Base-by-base conservation (phyloP, 768 basidiomycete genomes). In the Fistulinella prunicolor region DNA sequence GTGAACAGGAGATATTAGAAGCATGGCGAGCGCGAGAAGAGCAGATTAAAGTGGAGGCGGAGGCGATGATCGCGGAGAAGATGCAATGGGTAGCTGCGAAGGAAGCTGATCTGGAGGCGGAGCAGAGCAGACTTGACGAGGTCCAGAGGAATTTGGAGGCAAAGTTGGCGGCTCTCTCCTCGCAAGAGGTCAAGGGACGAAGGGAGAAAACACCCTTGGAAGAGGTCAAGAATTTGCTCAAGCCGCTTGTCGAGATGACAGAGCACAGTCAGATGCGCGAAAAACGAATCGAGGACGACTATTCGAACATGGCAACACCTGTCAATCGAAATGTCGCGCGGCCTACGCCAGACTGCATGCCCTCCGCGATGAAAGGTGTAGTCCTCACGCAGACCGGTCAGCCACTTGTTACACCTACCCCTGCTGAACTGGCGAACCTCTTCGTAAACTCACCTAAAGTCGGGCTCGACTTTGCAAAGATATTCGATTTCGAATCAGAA, bases 381-480 rank as follows among this genome's bases (percentile, higher is more conserved):
- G 75, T 93, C 24, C 73, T 91, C 30, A 90, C 90, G 0, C 72
- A 83, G 8, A 90, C 90, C 0, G 89, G 90, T 8, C 82, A 90
- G 60, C 71, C 76, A 2, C 71, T 92, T 7, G 73, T 79, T 3
- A 93, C 89, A 12, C 89, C 89, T 1, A 73, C 78, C 2, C 85
- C 85, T 0, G 70, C 74, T 0, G 85, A 86, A 58, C 72, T 90
- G 0, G 77, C 77, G 3, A 81, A 78, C 29, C 72, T 89, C 2
- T 86, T 91, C 57, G 75, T 80, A 24, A 75, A 77, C 35, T 84
- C 83, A 8, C 89, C 89, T 0, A 82, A 75, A 51, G 80, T 86
- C 32, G 82, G 81, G 3, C 73, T 91, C 22, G 81, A 86, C 57
- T 91, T 91, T 59, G 77, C 82, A 9, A 84, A 82, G 65, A 89